Conservation (phyloP, 139 green algal species). For the Nannochloris sp. region DNA sequence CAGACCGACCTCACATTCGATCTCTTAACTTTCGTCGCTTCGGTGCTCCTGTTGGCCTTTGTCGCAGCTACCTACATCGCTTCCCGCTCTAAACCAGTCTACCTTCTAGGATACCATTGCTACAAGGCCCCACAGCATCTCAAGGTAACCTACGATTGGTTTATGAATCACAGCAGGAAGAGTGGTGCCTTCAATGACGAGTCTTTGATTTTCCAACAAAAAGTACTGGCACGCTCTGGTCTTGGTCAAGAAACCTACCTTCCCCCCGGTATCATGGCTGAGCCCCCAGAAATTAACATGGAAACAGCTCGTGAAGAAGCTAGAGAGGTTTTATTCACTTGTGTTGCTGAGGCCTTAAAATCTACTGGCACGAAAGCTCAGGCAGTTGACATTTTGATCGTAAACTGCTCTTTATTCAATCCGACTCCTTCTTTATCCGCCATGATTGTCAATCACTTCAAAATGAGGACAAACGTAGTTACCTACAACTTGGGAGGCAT, state of each 20-base stretch:
- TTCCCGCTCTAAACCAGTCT: slow-evolving; percentile 74
- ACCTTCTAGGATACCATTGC: slow-evolving; percentile 83
- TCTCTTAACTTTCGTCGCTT: slow-evolving; percentile 67
- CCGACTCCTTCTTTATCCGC: slow-evolving; percentile 86
- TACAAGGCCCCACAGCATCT: slow-evolving; percentile 53
- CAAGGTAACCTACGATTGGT: slow-evolving; percentile 33
- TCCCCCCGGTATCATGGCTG: slow-evolving; percentile 33
- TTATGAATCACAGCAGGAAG: slow-evolving; percentile 23
- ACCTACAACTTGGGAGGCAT: slow-evolving; percentile 96
- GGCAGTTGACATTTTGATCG: slow-evolving; percentile 81
- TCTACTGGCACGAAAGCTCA: slow-evolving; percentile 34
- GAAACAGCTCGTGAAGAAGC: slow-evolving; percentile 74
- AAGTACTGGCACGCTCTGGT: slow-evolving; percentile 76
- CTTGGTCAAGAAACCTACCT: slow-evolving; percentile 91
- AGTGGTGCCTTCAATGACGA: slow-evolving; percentile 56
- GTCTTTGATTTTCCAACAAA: slow-evolving; percentile 84
- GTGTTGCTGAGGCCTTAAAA: slow-evolving; percentile 57
- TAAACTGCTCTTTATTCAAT: slow-evolving; percentile 98
- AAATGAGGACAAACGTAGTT: slow-evolving; percentile 84
- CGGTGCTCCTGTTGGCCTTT: slow-evolving; percentile 49
- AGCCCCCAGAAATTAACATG: slow-evolving; percentile 61
- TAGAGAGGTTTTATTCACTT: slow-evolving; percentile 67
- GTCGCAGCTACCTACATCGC: slow-evolving; percentile 59
- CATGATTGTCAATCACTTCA: slow-evolving; percentile 96
- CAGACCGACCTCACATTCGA: slow-evolving; percentile 86